phyloP scores from a whole-genome alignment of 352 stramenopile genomes.

The Halophytophthora polymorphica region DNA sequence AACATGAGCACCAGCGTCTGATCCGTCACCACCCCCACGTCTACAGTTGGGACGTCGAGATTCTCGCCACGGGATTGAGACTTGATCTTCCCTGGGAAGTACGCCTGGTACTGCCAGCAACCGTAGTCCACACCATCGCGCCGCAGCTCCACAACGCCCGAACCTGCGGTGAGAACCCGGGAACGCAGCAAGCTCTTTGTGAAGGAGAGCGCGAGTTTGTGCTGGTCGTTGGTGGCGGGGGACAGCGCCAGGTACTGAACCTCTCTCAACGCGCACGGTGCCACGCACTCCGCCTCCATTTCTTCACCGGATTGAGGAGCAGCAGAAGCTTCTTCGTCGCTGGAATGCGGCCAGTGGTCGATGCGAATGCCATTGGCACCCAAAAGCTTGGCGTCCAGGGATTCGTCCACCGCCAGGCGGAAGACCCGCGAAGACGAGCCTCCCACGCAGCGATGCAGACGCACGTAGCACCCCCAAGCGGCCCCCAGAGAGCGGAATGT shows the following conservation, averaged over 20 bases:
- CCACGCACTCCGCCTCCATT: conserved; percentile 20
- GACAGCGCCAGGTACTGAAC: conserved; percentile 55
- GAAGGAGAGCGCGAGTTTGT: conserved; percentile 43
- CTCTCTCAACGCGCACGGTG: conserved; percentile 25
- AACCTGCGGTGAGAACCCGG: conserved; percentile 26
- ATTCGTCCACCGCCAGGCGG: conserved; percentile 41
- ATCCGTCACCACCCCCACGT: conserved; percentile 49
- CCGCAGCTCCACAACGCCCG: conserved; percentile 32
- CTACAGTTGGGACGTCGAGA: conserved; percentile 1
- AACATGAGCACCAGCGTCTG: conserved; percentile 62
- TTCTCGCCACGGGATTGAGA: not conserved
- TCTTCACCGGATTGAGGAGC: not conserved
- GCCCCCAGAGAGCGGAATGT: conserved; percentile 20
- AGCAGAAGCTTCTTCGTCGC: not conserved
- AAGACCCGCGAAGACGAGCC: conserved; percentile 26
- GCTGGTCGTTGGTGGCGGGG: conserved; percentile 30
- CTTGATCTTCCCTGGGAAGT: conserved; percentile 27
- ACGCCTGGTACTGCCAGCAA: conserved; percentile 47
- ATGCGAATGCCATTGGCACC: conserved; percentile 21
- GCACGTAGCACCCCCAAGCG: conserved; percentile 28
- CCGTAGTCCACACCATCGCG: conserved; percentile 63
- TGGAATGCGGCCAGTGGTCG: conserved; percentile 43
- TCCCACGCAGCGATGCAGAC: conserved; percentile 11
- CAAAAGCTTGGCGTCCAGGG: conserved; percentile 2
- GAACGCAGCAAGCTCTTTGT: conserved; percentile 52